Percentiles rank a stretch among this genome's conserved stretches.
Evolutionary conservation across 2,329 filamentous ascomycete genomes (phyloP).

Genomic region (Claviceps purpurea): DNA sequence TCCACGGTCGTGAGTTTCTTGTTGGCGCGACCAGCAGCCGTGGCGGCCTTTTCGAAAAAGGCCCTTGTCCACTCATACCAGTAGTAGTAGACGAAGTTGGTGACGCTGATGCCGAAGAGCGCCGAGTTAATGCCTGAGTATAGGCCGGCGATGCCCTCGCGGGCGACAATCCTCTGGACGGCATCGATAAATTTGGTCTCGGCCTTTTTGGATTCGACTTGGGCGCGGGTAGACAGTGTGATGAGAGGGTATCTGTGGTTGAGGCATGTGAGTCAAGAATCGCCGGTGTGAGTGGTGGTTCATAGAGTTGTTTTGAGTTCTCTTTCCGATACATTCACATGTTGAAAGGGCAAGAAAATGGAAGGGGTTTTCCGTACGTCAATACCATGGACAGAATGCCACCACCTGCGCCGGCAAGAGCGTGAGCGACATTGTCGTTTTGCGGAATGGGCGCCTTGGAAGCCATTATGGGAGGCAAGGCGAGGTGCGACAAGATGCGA

Average conservation of each 20-base stretch:
- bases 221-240: conserved; percentile 90
- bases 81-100: conserved; percentile 99
- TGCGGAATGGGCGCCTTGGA: conserved; percentile 59
- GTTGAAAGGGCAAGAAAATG: background rate
- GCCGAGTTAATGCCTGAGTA: conserved; percentile 91
- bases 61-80: conserved; percentile 97
- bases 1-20: conserved; percentile 83
- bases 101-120: conserved; percentile 93
- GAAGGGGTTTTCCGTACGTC: conserved; percentile 45
- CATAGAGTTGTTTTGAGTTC: too few species aligned
- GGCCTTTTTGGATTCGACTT: conserved; percentile 92
- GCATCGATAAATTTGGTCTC: conserved; percentile 75
- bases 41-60: conserved; percentile 69
- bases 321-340: too few species aligned
- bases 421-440: conserved; percentile 94
- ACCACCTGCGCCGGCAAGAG: conserved; percentile 81
- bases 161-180: conserved; percentile 72
- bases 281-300: background rate
- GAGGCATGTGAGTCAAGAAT: background rate
- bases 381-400: conserved; percentile 91
- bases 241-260: conserved; percentile 74
- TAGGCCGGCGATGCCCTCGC: conserved; percentile 78
- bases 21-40: conserved; percentile 56
- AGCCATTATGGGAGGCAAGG: conserved; percentile 14
- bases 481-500: background rate